Evolutionary conservation across 2,329 filamentous ascomycete species (phyloP).

Genomic region (Neospermospora avenae): DNA sequence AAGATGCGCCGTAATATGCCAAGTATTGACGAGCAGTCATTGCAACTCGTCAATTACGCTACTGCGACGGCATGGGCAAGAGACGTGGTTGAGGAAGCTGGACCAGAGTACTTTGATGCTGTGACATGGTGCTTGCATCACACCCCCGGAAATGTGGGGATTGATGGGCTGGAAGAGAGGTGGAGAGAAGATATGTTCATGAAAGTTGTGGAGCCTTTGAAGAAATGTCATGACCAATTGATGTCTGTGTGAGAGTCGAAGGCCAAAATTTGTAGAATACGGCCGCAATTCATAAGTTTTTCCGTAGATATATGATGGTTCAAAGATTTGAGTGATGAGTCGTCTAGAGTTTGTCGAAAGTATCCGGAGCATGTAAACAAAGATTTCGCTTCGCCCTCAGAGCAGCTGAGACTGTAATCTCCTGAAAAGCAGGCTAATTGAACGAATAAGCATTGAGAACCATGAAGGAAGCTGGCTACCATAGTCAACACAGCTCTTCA

Average conservation of each 20-base stretch:
- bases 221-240: constrained; percentile 17
- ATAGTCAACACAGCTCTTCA: too few species aligned
- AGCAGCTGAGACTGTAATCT: too few species aligned
- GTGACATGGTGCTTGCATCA: constrained; percentile 17
- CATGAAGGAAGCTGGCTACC: too few species aligned
- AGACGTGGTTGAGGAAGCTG: constrained; percentile 16
- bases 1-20: neutral
- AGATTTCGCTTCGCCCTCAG: too few species aligned
- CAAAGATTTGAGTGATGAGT: too few species aligned
- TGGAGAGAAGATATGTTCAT: constrained; percentile 21
- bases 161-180: neutral
- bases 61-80: constrained; percentile 10
- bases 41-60: constrained; percentile 6
- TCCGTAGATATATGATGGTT: neutral
- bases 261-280: neutral
- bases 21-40: neutral
- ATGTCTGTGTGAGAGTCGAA: neutral
- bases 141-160: constrained; percentile 4
- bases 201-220: constrained; percentile 21
- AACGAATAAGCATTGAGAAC: too few species aligned
- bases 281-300: neutral
- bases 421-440: too few species aligned
- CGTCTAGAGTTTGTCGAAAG: too few species aligned
- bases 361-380: too few species aligned
- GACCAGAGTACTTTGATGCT: constrained; percentile 14